A percentile compares a stretch with the other conserved stretches of the same genome.
phyloP scores from a whole-genome alignment of 169 alveolate genomes.

The Plasmodium cynomolgi region DNA sequence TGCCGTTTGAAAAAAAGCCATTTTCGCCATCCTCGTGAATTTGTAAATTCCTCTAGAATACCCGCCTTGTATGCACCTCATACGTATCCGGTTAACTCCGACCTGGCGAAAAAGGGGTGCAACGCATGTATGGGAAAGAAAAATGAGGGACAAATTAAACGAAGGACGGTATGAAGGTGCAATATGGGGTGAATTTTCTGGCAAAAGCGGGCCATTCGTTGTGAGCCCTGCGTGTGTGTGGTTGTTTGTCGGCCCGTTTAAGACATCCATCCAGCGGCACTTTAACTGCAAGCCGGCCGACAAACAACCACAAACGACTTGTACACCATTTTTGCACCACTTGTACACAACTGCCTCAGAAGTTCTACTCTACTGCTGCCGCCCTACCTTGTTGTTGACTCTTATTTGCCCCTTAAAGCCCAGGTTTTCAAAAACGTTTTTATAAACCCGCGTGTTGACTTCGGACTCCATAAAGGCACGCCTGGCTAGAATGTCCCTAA shows the following conservation, averaged over 20 bases:
- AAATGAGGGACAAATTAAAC: neutral
- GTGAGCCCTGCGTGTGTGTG: neutral
- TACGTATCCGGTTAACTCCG: constrained; percentile 84
- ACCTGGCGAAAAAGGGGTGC: constrained; percentile 47
- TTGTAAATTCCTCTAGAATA: constrained; percentile 86
- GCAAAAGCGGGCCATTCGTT: neutral
- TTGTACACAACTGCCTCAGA: neutral
- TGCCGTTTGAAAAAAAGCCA: constrained; percentile 88
- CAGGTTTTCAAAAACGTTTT: constrained; percentile 83
- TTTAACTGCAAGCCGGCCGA: neutral
- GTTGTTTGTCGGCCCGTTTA: neutral
- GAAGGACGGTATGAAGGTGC: neutral
- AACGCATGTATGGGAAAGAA: neutral
- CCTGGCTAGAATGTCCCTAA: constrained; percentile 82
- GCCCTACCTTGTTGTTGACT: constrained; percentile 84
- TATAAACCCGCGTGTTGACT: constrained; percentile 87
- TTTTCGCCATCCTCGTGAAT: constrained; percentile 87
- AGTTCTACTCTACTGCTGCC: neutral
- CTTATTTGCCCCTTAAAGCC: constrained; percentile 87
- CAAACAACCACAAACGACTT: too few species aligned
- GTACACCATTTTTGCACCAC: neutral
- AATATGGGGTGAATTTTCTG: neutral
- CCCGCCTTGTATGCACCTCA: constrained; percentile 88
- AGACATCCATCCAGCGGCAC: neutral
- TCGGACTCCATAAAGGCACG: constrained; percentile 86